Base-by-base conservation (phyloP, 352 stramenopile genomes). In the Phytophthora tentaculata region DNA sequence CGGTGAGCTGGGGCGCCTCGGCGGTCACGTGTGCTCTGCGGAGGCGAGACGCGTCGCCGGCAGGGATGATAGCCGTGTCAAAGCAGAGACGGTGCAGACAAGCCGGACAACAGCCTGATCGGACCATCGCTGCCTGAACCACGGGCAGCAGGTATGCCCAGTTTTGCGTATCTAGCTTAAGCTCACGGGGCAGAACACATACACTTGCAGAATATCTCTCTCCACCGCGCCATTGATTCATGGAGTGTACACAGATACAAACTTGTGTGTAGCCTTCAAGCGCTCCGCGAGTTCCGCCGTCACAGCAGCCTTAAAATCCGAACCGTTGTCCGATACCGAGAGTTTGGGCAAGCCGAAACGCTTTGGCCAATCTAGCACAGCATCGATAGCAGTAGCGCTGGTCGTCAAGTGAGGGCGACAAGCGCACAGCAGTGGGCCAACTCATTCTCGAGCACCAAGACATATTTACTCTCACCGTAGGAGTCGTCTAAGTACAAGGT, bases 71-170 rank as follows among this genome's bases (percentile, higher is more conserved):
- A 32, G 9, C 28, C 5, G 28, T 32, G 28, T 32, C 28, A n/a
- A 8, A 32, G 28, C 28, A 32, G 28, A 5, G 28, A 32, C 28
- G 28, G 28, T 5, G 28, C 28, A 5, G 28, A 8, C 28, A 32
- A 8, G 28, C 28, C 28, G 5, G 9, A 9, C 5, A 32, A 32
- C 28, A 32, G 28, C 28, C 9, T 8, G 9, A 32, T 32, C 28
- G 0, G 28, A 32, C 28, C 28, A 32, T 8, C 9, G 28, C 28
- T 8, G 28, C 28, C 9, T 32, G 28, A 32, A 32, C 9, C 28
- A 32, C 28, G 5, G 63, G 63, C 2, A 65, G 29, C 6, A 70
- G 55, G 17, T 70, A 37, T 3, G 51, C 19, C 63, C 63, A 61
- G 28, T 70, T 64, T 13, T 20, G 63, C 19, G 41, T 57, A 23